These are phyloP conservation scores for Lepidium aucheri DNA, from an alignment of 345 rosid genomes.

Conservation along the genomic window DNA sequence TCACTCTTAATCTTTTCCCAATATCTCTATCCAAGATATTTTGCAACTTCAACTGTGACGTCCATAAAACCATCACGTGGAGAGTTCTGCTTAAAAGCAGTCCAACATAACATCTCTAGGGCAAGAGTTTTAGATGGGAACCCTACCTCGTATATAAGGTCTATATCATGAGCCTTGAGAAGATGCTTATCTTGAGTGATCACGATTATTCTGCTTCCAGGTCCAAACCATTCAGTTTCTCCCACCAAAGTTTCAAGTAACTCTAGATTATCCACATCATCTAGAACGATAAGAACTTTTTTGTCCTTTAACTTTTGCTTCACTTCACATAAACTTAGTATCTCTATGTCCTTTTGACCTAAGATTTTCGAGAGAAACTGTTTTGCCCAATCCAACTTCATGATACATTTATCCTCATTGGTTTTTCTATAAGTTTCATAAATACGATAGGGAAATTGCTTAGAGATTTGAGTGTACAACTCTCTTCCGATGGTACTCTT, in stretches of 20 bases:
- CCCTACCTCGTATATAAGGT: neutral
- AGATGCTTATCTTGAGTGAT: too few species aligned
- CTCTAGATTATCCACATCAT: too few species aligned
- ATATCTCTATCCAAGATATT: neutral
- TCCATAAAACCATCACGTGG: neutral
- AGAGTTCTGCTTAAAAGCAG: conserved; percentile 1
- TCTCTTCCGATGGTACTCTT: conserved; percentile 25
- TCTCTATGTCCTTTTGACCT: too few species aligned
- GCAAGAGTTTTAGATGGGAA: neutral
- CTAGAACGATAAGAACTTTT: too few species aligned
- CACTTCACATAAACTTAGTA: too few species aligned
- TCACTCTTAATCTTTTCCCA: neutral
- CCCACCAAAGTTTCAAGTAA: too few species aligned
- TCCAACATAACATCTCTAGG: neutral
- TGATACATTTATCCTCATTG: neutral
- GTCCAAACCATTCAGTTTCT: too few species aligned
- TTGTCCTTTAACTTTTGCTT: too few species aligned
- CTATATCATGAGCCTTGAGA: too few species aligned
- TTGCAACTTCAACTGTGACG: neutral
- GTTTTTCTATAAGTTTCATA: neutral
- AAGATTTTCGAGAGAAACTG: conserved; percentile 24
- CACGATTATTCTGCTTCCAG: too few species aligned
- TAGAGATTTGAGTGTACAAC: neutral
- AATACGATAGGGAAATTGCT: neutral
- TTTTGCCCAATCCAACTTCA: conserved; percentile 11